Evolutionary conservation across 2,329 filamentous ascomycete genomes (phyloP).

Genomic region (Alternaria sp.): DNA sequence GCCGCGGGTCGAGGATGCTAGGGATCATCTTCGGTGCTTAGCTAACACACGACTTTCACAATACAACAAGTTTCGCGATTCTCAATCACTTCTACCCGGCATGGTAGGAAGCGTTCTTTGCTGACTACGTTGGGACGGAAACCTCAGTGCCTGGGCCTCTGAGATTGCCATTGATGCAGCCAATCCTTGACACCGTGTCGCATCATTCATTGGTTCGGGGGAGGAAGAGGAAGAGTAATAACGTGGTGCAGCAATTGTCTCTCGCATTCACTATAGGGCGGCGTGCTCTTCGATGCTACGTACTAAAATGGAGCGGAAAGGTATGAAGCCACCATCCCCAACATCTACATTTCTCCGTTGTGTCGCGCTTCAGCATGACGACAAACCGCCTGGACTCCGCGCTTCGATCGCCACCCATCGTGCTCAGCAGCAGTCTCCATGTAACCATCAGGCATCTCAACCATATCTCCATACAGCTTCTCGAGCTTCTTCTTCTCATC

Average conservation of each 20-base stretch:
- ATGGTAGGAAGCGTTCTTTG: no score
- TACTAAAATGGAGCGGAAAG: neutral
- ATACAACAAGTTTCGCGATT: neutral
- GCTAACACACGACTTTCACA: neutral
- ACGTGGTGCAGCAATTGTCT: no score
- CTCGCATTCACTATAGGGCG: no score
- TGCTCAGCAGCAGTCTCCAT: slow-evolving; percentile 21
- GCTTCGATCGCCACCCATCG: slow-evolving; percentile 18
- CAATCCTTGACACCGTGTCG: no score
- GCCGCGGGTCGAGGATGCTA: slow-evolving; percentile 11
- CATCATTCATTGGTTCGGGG: no score
- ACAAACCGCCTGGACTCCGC: slow-evolving; percentile 14
- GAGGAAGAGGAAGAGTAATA: no score
- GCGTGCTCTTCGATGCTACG: neutral
- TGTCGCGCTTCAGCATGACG: neutral
- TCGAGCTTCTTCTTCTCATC: neutral
- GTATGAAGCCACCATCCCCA: neutral
- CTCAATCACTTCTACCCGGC: neutral
- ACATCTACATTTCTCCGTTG: neutral
- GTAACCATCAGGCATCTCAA: slow-evolving; percentile 1
- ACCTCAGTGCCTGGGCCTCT: no score
- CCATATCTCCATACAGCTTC: slow-evolving; percentile 18
- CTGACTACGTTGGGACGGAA: no score
- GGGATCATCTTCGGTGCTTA: neutral
- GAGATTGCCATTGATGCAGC: no score